Base-by-base conservation (phyloP, 2,329 filamentous ascomycete species). In the Diaporthe eres region DNA sequence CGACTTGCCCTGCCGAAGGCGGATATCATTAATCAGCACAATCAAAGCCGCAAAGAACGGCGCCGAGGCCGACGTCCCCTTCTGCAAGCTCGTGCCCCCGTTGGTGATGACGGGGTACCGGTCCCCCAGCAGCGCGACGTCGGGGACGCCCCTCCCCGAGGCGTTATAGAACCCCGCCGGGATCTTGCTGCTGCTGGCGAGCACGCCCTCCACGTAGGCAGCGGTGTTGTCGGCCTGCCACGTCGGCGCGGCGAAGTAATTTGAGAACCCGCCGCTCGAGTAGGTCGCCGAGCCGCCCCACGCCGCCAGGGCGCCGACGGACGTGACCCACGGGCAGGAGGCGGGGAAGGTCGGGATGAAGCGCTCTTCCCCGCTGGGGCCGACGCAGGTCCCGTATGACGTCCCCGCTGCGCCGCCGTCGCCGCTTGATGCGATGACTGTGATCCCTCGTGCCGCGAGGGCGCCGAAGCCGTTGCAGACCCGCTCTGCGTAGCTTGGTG, bases 11-110 rank as follows among this genome's bases (percentile, higher is more conserved):
- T 85, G 84, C 22, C 87, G 84, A 65, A 93, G 82, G 44, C 92
- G 86, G 31, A 90, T 88, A 76, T 92, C 90, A 80, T 94, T 94
- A 70, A 95, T 82, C 51, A 94, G 86, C 0, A 90, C 87, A 67
- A 95, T 84, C 77, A 95, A 87, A 19, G 88, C 88, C 0, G 92
- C 92, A 68, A 93, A 88, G 0, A 91, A 85, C 0, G 93, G 93
- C 0, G 90, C 85, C 3, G 92, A 88, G 0, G 92, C 92, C 74
- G 86, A 88, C 0, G 84, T 85, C 28, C 84, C 84, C 63, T 82
- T 78, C 85, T 81, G 19, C 7, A 63, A 28, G 17, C 22, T 28
- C 17, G 31, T 61, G 3, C 25, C 57, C 15, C 83, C 84, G 1
- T 80, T 78, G 13, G 55, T 73, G 3, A 80, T 74, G 5, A 81